Percentiles rank a stretch among this genome's conserved stretches.
These are phyloP conservation scores for Herpetospermum pedunculosum DNA, from an alignment of 306 rosid genomes.

Conservation along the genomic window DNA sequence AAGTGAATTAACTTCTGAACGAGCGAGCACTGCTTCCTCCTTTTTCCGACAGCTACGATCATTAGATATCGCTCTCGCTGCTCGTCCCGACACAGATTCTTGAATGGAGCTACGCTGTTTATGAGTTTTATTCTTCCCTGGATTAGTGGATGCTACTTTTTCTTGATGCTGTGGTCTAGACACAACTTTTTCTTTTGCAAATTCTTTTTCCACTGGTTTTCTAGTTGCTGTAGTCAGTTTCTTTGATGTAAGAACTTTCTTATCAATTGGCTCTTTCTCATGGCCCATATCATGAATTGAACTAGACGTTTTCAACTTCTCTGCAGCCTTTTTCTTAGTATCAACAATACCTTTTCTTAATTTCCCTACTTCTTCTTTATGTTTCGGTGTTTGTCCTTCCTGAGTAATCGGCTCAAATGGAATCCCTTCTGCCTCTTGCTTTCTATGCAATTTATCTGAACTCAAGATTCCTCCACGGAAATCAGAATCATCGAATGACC, in stretches of 20 bases:
- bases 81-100: constrained; percentile 19
- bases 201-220: constrained; percentile 34
- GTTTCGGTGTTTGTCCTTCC: constrained; percentile 18
- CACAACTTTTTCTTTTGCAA: constrained; percentile 22
- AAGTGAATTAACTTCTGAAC: not conserved
- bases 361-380: constrained; percentile 14
- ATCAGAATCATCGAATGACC: not conserved
- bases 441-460: constrained; percentile 24
- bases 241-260: constrained; percentile 5
- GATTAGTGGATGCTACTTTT: constrained; percentile 26
- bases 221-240: constrained; percentile 22
- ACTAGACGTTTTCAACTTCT: constrained; percentile 27
- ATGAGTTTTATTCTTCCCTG: constrained; percentile 26
- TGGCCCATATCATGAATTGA: constrained; percentile 27
- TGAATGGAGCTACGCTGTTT: not conserved
- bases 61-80: constrained; percentile 8
- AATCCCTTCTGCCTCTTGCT: constrained; percentile 20
- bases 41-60: constrained; percentile 26
- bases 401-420: constrained; percentile 20
- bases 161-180: constrained; percentile 41
- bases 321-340: constrained; percentile 27
- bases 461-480: constrained; percentile 20
- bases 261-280: constrained; percentile 27
- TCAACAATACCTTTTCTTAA: constrained; percentile 29
- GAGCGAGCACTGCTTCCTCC: not conserved